Conservation (phyloP, 495 filamentous ascomycete genomes). For the Parathielavia appendiculata region DNA sequence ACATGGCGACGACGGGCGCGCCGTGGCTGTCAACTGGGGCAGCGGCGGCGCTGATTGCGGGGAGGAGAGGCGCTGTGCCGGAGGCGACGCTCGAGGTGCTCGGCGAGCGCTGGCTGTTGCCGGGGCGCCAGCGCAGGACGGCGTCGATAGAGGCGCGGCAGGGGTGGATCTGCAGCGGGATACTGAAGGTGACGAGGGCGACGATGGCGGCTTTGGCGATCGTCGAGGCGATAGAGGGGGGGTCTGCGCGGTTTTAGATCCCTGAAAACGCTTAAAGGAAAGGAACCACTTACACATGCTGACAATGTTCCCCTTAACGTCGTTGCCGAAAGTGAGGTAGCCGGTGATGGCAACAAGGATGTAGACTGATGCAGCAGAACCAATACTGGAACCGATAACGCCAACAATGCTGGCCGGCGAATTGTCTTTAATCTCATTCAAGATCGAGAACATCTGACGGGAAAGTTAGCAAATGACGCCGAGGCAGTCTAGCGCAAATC, state of each 20-base stretch:
- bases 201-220: slow-evolving; percentile 95
- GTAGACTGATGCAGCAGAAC: slow-evolving; percentile 73
- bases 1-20: slow-evolving; percentile 52
- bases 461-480: slow-evolving; percentile 7
- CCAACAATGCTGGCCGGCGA: slow-evolving; percentile 69
- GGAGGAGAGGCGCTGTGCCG: slow-evolving; percentile 33
- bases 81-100: slow-evolving; percentile 26
- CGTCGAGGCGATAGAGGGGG: slow-evolving; percentile 73
- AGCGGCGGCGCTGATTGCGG: slow-evolving; percentile 22
- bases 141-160: slow-evolving; percentile 91
- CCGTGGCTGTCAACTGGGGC: slow-evolving; percentile 35
- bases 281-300: slow-evolving; percentile 63
- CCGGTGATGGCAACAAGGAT: slow-evolving; percentile 90
- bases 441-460: slow-evolving; percentile 89
- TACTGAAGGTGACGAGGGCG: slow-evolving; percentile 93
- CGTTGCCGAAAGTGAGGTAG: slow-evolving; percentile 88
- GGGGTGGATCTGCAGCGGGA: slow-evolving; percentile 91
- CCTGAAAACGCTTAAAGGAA: background rate
- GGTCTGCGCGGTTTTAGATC: slow-evolving; percentile 41
- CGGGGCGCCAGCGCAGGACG: slow-evolving; percentile 82
- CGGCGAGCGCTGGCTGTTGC: slow-evolving; percentile 75
- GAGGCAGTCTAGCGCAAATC: background rate
- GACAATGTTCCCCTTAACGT: slow-evolving; percentile 84
- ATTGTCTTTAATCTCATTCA: slow-evolving; percentile 89
- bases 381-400: slow-evolving; percentile 79